Percentiles rank a stretch among this genome's conserved stretches.
Conservation (phyloP, 1,139 yeast species). For the Trichomonascaceae sp. region DNA sequence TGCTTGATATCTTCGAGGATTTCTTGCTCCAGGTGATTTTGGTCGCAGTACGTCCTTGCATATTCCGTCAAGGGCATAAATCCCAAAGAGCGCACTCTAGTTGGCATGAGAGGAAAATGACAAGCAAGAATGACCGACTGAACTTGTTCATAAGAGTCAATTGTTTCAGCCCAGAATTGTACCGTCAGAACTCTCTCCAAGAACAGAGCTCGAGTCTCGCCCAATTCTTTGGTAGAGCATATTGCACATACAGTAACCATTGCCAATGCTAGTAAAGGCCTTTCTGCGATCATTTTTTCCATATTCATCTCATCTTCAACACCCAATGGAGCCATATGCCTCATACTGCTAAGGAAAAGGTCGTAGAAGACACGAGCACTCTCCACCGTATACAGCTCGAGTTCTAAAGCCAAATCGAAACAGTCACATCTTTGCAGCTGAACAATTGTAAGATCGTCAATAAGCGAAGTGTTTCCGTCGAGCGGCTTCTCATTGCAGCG, state of each 20-base stretch:
- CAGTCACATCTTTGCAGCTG: conserved; percentile 3
- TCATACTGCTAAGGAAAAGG: conserved; percentile 3
- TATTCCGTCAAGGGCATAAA: neutral
- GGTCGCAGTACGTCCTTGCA: neutral
- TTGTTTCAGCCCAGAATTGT: conserved; percentile 1
- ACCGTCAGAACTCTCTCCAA: conserved; percentile 44
- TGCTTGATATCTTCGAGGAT: neutral
- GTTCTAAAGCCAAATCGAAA: conserved; percentile 6
- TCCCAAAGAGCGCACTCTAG: neutral
- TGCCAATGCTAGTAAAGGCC: conserved; percentile 42
- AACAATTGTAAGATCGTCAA: neutral
- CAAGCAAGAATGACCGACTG: conserved; percentile 1
- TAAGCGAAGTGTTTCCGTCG: neutral
- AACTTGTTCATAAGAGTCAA: neutral
- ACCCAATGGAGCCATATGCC: conserved; percentile 1
- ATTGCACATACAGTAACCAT: conserved; percentile 46
- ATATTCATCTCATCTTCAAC: conserved; percentile 20
- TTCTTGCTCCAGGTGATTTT: neutral
- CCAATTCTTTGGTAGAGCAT: conserved; percentile 36
- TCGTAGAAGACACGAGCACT: conserved; percentile 7
- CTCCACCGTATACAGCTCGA: conserved; percentile 8
- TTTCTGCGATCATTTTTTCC: conserved; percentile 37
- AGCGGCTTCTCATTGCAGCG: too few relatives aligned
- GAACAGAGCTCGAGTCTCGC: conserved; percentile 40
- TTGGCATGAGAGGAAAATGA: neutral